Percentiles rank a stretch among this genome's conserved stretches.
Conservation (phyloP, 768 basidiomycete genomes). For the Infundibulicybe gibba region DNA sequence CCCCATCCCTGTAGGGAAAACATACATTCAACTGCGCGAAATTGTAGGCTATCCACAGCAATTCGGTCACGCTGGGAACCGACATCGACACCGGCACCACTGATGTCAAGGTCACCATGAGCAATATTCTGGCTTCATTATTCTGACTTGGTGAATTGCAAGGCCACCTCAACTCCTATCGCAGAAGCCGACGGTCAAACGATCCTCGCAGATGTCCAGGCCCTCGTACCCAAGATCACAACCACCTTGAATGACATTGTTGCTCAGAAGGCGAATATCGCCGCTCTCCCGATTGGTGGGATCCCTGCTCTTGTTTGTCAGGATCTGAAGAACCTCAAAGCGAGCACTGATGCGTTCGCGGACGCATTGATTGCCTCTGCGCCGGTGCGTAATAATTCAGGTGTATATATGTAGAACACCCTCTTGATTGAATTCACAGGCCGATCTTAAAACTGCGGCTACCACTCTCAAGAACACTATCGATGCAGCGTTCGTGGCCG, state of each 20-base stretch:
- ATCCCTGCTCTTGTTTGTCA: constrained; percentile 23
- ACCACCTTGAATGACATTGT: constrained; percentile 19
- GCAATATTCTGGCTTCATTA: too few species aligned
- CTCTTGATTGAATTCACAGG: constrained; percentile 9
- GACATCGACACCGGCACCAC: constrained; percentile 18
- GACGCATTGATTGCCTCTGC: constrained; percentile 14
- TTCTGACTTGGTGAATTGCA: too few species aligned
- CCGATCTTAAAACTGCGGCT: constrained; percentile 13
- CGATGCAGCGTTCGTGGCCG: constrained; percentile 18
- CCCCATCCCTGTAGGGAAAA: not conserved
- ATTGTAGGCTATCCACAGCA: constrained; percentile 19
- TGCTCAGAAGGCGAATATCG: constrained; percentile 19
- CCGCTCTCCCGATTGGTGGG: constrained; percentile 24
- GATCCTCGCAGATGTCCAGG: constrained; percentile 18
- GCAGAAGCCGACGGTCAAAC: constrained; percentile 4
- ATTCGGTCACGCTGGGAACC: constrained; percentile 13
- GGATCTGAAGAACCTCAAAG: constrained; percentile 22
- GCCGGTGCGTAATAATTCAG: constrained; percentile 11
- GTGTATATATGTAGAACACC: not conserved
- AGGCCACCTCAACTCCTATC: constrained; percentile 5
- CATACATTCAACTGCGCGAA: not conserved
- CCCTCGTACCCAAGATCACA: constrained; percentile 21
- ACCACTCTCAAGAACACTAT: constrained; percentile 12
- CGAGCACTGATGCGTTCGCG: constrained; percentile 16
- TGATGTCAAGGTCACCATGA: constrained; percentile 17